Conservation (phyloP, 208 protist genomes). For the Leishmania amazonensis region DNA sequence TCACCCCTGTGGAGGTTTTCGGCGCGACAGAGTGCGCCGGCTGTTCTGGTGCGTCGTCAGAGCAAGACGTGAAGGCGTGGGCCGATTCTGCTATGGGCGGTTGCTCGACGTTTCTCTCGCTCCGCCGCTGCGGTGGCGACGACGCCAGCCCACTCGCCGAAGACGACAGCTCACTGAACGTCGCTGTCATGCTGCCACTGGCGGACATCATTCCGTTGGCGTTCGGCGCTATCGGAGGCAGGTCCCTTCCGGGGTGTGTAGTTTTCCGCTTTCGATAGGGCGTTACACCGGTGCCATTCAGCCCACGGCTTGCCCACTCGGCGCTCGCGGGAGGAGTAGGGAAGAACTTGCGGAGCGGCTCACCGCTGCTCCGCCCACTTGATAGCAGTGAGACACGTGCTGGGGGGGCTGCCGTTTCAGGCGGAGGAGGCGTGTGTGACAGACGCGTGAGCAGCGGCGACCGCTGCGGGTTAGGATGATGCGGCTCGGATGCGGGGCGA, state of each 20-base stretch:
- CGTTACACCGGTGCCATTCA: background rate
- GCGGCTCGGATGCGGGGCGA: slow-evolving; percentile 8
- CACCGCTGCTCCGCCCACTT: background rate
- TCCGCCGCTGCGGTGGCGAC: background rate
- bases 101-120: background rate
- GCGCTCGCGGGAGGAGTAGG: slow-evolving; percentile 35
- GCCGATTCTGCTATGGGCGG: background rate
- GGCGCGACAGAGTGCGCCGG: background rate
- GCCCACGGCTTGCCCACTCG: slow-evolving; percentile 9
- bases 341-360: slow-evolving; percentile 25
- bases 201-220: slow-evolving; percentile 15
- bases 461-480: background rate
- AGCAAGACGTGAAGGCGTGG: background rate
- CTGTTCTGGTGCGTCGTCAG: background rate
- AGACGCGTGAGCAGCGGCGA: background rate
- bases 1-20: background rate
- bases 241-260: slow-evolving; percentile 20
- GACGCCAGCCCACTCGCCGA: background rate
- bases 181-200: background rate
- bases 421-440: slow-evolving; percentile 8
- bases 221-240: slow-evolving; percentile 23
- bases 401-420: background rate
- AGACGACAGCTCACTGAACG: background rate
- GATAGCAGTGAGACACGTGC: background rate
- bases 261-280: slow-evolving; percentile 30